Evolutionary conservation across 164 flowering plant species (phyloP).

Genomic region (Vitis vinifera): ASM3070453v1 NC_081815.1:2849501-2850000

Average conservation of each 20-base stretch:
- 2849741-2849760: constrained; percentile 82
- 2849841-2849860: constrained; percentile 81
- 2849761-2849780: constrained; percentile 87
- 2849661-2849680: constrained; percentile 34
- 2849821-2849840: constrained; percentile 94
- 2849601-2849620: constrained; percentile 32
- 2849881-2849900: constrained; percentile 84
- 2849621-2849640: constrained; percentile 29
- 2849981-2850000: constrained; percentile 49
- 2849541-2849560: constrained; percentile 68
- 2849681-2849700: constrained; percentile 42
- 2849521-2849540: constrained; percentile 25
- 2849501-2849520: constrained; percentile 20
- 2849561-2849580: constrained; percentile 67
- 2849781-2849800: constrained; percentile 98
- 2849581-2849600: constrained; percentile 40
- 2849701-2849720: constrained; percentile 79
- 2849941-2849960: constrained; percentile 86
- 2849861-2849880: constrained; percentile 84
- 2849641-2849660: constrained; percentile 38
- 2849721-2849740: constrained; percentile 93
- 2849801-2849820: constrained; percentile 96
- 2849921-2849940: constrained; percentile 70
- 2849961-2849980: constrained; percentile 58
- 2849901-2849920: constrained; percentile 86